Percentiles rank a stretch among this genome's conserved stretches.
These are phyloP conservation scores for Yarrowia galli DNA, from an alignment of 1,139 yeast genomes.

Conservation along the genomic window DNA sequence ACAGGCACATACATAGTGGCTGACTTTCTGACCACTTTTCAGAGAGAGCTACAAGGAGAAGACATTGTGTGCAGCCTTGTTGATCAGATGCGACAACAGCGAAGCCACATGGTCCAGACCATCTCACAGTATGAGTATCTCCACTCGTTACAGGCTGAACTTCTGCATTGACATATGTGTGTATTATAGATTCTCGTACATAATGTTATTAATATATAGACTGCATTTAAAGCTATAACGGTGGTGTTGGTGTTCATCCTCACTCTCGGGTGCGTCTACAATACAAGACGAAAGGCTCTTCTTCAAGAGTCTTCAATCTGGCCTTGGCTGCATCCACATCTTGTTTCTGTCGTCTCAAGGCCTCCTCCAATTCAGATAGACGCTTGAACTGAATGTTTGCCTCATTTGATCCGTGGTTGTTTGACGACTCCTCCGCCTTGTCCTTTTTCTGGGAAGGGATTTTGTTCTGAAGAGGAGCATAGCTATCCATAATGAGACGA, in stretches of 20 bases:
- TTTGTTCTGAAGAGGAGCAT: constrained; percentile 3
- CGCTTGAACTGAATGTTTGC: background rate
- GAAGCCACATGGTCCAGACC: constrained; percentile 76
- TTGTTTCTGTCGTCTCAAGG: background rate
- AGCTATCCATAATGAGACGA: constrained; percentile 4
- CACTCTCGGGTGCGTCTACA: constrained; percentile 5
- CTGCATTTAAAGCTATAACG: constrained; percentile 6
- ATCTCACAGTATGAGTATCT: constrained; percentile 62
- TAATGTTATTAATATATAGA: constrained; percentile 26
- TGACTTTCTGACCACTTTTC: constrained; percentile 56
- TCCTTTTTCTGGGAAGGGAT: no score
- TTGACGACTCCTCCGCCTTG: background rate
- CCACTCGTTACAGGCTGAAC: constrained; percentile 45
- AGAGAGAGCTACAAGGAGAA: constrained; percentile 40
- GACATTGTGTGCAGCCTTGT: constrained; percentile 54
- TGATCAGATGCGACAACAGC: constrained; percentile 57
- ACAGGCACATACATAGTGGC: constrained; percentile 79
- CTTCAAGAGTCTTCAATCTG: background rate
- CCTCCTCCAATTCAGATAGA: background rate
- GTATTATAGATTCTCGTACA: constrained; percentile 7
- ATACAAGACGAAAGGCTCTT: constrained; percentile 10
- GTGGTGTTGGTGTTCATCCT: background rate
- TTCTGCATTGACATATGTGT: constrained; percentile 12
- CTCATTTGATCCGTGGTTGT: no score
- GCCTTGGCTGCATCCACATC: background rate